Conservation (phyloP, 257 asterid species). For the Leonotis leonurus region DNA sequence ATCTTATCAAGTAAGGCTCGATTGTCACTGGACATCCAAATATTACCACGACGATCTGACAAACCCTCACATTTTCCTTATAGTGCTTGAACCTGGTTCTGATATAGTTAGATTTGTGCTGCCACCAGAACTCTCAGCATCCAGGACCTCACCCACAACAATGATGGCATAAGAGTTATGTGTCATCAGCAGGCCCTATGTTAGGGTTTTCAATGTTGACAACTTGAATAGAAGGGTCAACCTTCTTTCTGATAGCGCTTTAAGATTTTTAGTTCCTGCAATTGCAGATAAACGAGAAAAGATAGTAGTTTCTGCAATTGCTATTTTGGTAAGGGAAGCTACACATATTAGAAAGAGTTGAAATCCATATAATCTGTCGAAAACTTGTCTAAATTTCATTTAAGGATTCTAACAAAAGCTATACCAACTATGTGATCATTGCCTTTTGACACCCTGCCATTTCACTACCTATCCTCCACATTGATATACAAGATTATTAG, state of each 20-base stretch:
- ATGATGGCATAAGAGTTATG: constrained; percentile 43
- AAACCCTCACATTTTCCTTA: constrained; percentile 31
- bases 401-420: neutral
- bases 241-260: constrained; percentile 35
- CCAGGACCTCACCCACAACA: constrained; percentile 47
- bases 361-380: neutral
- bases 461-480: constrained; percentile 65
- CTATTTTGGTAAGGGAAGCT: neutral
- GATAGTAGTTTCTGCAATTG: neutral
- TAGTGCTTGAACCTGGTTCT: constrained; percentile 30
- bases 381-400: neutral
- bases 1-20: constrained; percentile 35
- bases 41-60: constrained; percentile 36
- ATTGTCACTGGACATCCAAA: constrained; percentile 50
- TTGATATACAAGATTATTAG: constrained; percentile 53
- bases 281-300: neutral
- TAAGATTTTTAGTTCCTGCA: constrained; percentile 53
- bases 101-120: constrained; percentile 32
- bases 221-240: constrained; percentile 42
- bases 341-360: neutral
- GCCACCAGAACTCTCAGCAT: constrained; percentile 43
- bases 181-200: constrained; percentile 18
- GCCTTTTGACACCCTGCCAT: constrained; percentile 55
- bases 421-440: constrained; percentile 44
- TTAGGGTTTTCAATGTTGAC: constrained; percentile 30